Evolutionary conservation across 345 rosid genomes (phyloP).

Genomic region (Pseudoturritis turrita): DNA sequence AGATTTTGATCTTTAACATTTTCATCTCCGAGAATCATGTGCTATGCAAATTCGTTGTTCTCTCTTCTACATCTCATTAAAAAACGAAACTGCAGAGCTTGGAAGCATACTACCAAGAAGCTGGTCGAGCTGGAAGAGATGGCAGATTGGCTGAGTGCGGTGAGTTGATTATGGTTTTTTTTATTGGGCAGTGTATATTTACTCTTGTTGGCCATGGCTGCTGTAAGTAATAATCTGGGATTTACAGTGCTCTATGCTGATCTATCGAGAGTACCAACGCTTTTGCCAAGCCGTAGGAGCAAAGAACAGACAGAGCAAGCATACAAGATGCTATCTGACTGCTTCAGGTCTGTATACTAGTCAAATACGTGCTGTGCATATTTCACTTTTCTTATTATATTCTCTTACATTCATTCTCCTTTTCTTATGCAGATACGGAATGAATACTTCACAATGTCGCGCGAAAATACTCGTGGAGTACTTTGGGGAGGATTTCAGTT

Average conservation of each 20-base stretch:
- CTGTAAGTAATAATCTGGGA: background rate
- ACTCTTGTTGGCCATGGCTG: background rate
- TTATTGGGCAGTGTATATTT: background rate
- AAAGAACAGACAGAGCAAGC: slow-evolving; percentile 67
- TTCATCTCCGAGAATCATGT: background rate
- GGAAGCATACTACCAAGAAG: slow-evolving; percentile 98
- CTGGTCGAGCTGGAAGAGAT: slow-evolving; percentile 98
- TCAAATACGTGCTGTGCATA: background rate
- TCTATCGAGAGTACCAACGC: slow-evolving; percentile 62
- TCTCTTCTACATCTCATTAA: background rate
- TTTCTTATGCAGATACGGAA: slow-evolving; percentile 63
- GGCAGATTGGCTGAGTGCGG: slow-evolving; percentile 82
- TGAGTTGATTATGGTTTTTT: slow-evolving; percentile 31
- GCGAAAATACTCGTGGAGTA: slow-evolving; percentile 73
- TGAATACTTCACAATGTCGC: slow-evolving; percentile 79
- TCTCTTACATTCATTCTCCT: background rate
- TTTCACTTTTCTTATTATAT: background rate
- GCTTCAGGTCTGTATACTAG: slow-evolving; percentile 51
- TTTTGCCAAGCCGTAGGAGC: slow-evolving; percentile 68
- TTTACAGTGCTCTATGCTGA: slow-evolving; percentile 69
- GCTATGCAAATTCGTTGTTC: background rate
- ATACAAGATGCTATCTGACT: slow-evolving; percentile 73
- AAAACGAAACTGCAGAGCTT: slow-evolving; percentile 50
- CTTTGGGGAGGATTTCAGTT: slow-evolving; percentile 70
- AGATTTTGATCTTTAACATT: background rate